Conservation (phyloP, 345 rosid species). For the Viola odorata region DNA sequence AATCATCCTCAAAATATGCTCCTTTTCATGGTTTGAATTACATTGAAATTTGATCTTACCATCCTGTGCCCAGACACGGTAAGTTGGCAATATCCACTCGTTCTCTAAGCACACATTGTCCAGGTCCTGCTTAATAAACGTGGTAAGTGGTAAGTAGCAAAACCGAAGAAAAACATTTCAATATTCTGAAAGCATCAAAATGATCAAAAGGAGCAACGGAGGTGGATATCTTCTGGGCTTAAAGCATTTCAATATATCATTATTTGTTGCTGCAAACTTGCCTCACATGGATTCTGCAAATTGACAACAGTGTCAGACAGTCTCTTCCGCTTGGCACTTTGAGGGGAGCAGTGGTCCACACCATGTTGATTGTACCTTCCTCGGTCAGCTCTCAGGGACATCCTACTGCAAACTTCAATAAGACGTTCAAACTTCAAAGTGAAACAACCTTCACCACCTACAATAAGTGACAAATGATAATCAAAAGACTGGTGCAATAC, state of each 20-base stretch:
- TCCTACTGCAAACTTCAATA: constrained; percentile 41
- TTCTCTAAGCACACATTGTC: constrained; percentile 48
- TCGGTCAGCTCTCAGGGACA: constrained; percentile 16
- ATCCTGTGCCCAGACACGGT: constrained; percentile 36
- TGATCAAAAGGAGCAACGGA: no score
- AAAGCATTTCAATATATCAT: no score
- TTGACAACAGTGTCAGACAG: constrained; percentile 23
- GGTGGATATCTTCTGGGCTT: no score
- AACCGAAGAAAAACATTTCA: no score
- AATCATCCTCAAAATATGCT: no score
- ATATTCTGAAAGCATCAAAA: no score
- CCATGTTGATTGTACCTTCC: constrained; percentile 12
- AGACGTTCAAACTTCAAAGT: constrained; percentile 43
- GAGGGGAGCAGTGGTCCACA: constrained; percentile 25
- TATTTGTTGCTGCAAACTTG: no score
- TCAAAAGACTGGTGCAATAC: not conserved
- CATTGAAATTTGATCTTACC: constrained; percentile 49
- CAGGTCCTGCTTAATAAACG: constrained; percentile 42
- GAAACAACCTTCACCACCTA: constrained; percentile 42
- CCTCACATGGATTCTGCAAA: constrained; percentile 48
- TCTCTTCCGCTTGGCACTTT: constrained; percentile 22
- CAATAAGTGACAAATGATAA: not conserved
- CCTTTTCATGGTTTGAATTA: not conserved
- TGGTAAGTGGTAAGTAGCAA: not conserved
- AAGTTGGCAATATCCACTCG: constrained; percentile 60